phyloP scores from a whole-genome alignment of 148 eudicot species.

The Heliosperma pusillum region DNA sequence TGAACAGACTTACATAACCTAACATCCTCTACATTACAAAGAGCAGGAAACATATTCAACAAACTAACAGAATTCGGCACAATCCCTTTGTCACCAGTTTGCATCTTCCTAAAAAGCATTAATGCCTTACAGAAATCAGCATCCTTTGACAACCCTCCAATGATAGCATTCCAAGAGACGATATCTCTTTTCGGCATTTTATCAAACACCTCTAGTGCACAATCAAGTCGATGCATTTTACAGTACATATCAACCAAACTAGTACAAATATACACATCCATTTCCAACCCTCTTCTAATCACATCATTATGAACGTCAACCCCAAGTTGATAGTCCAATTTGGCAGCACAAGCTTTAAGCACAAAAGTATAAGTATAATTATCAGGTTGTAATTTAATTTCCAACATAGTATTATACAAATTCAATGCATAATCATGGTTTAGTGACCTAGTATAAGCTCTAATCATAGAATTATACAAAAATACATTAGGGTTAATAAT shows the following conservation, averaged over 20 bases:
- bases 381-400: slow-evolving; percentile 37
- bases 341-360: slow-evolving; percentile 61
- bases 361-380: slow-evolving; percentile 64
- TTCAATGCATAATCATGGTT: slow-evolving; percentile 34
- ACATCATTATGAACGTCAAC: slow-evolving; percentile 42
- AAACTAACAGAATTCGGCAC: slow-evolving; percentile 58
- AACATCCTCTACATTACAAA: slow-evolving; percentile 42
- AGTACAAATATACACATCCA: slow-evolving; percentile 57
- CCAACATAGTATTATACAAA: slow-evolving; percentile 42
- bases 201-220: slow-evolving; percentile 58
- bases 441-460: slow-evolving; percentile 44
- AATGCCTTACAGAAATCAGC: slow-evolving; percentile 33
- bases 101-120: slow-evolving; percentile 41
- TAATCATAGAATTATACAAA: slow-evolving; percentile 61
- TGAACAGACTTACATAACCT: slow-evolving; percentile 46
- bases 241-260: slow-evolving; percentile 68
- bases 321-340: slow-evolving; percentile 45
- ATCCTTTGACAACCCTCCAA: slow-evolving; percentile 54
- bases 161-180: slow-evolving; percentile 67
- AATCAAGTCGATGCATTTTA: slow-evolving; percentile 43
- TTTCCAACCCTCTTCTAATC: slow-evolving; percentile 31
- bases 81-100: slow-evolving; percentile 22
- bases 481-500: slow-evolving; percentile 45
- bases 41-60: slow-evolving; percentile 67
- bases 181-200: slow-evolving; percentile 57